These are phyloP conservation scores for Striga asiatica DNA, from an alignment of 257 asterid genomes.

Conservation along the genomic window DNA sequence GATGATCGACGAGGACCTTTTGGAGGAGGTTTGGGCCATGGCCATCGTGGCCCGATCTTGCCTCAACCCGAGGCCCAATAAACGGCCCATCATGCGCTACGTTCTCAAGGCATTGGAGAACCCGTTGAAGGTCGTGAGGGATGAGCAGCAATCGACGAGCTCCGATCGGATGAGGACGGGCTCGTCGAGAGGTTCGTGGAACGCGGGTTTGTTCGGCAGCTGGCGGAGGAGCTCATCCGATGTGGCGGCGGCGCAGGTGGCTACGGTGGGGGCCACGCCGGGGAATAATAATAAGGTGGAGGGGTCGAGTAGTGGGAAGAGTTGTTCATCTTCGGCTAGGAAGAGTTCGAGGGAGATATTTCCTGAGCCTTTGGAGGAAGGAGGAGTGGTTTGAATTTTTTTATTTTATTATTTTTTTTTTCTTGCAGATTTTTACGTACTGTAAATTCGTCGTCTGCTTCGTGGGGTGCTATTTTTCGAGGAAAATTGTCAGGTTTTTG, in stretches of 20 bases:
- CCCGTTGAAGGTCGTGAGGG: constrained; percentile 86
- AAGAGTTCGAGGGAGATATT: constrained; percentile 69
- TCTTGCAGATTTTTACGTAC: constrained; percentile 18
- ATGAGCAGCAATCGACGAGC: constrained; percentile 62
- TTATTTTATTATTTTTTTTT: constrained; percentile 22
- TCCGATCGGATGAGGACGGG: constrained; percentile 68
- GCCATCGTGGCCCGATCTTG: constrained; percentile 89
- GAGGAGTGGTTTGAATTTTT: background rate
- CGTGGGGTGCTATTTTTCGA: constrained; percentile 3
- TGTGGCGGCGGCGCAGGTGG: constrained; percentile 29
- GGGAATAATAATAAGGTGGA: constrained; percentile 39
- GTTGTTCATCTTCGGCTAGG: constrained; percentile 40
- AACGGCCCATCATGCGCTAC: constrained; percentile 90
- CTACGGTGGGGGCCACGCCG: background rate
- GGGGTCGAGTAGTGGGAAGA: constrained; percentile 51
- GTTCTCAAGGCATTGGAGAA: constrained; percentile 86
- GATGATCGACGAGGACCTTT: constrained; percentile 75
- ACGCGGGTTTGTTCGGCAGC: constrained; percentile 73
- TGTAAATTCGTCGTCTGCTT: constrained; percentile 23
- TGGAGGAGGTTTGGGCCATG: constrained; percentile 99
- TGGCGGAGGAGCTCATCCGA: constrained; percentile 86
- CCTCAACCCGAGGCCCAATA: constrained; percentile 74
- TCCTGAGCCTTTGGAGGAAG: constrained; percentile 53
- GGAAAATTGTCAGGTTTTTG: constrained; percentile 4
- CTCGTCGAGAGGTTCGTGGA: constrained; percentile 93